Base-by-base conservation (phyloP, 2,329 filamentous ascomycete species). In the Sarocladium brachiariae region DNA sequence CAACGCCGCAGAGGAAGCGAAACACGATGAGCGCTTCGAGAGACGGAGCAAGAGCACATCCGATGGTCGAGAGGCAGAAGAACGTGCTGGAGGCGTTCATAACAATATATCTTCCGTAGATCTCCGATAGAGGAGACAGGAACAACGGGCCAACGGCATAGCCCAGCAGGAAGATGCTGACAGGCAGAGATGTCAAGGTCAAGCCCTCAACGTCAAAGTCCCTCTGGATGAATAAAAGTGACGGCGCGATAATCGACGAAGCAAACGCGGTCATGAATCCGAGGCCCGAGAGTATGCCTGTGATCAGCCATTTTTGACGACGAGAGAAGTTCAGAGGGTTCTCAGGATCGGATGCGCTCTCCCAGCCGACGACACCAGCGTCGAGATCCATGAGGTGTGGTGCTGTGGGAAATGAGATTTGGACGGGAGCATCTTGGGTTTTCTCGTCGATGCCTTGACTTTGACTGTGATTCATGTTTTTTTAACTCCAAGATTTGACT, bases 261-360 rank as follows among this genome's bases (percentile, higher is more conserved):
- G 81, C 79, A 23, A 86, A 78, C 0, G 83, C 81, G 0, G 81
- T 83, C 59, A 86, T 77, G 55, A 86, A 77, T 8, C 81, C 84
- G 60, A 84, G 84, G 54, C 70, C 66, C 0, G 80, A 74, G 18
- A 86, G 72, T 16, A 80, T 71, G 45, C 72, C 62, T 6, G 78
- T 74, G 31, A 78, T 73, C 16, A 73, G 61, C 80, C 81, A 84
- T 66, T 84, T 84, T 56, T 73, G 76, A 16, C 62, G 61, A 6
- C 57, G 59, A 2, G 73, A 55, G 67, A 83, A 83, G 62, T 84
- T 83, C 56, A 80, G 70, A 2, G 80, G 80, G 64, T 79, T 78
- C 2, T 67, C 64, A 0, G 77, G 78, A 58, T 84, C 80, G 50
- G 76, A 71, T 58, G 78, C 75, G 33, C 70, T 62, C 3, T 83